These are phyloP conservation scores for Limnanthes douglasii DNA, from an alignment of 345 rosid genomes.

Conservation along the genomic window DNA sequence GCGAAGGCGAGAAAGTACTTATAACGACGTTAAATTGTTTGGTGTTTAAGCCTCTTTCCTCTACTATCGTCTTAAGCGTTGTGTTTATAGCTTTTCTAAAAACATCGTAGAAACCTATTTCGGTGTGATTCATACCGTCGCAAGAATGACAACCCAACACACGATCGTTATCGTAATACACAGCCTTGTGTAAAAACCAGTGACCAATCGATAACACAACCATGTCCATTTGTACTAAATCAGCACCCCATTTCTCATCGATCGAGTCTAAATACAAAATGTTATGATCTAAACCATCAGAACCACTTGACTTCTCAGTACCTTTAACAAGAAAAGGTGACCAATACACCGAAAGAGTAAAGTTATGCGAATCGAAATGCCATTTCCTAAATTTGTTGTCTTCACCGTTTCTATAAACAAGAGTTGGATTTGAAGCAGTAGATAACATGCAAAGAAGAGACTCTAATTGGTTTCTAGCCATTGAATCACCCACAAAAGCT, in stretches of 20 bases:
- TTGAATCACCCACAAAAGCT: slow-evolving; percentile 93
- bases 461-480: slow-evolving; percentile 94
- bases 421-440: slow-evolving; percentile 37
- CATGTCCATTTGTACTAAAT: slow-evolving; percentile 37
- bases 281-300: slow-evolving; percentile 55
- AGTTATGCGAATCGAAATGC: slow-evolving; percentile 47
- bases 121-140: slow-evolving; percentile 50
- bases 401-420: slow-evolving; percentile 50
- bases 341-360: slow-evolving; percentile 66
- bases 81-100: slow-evolving; percentile 65
- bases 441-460: slow-evolving; percentile 76
- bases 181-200: slow-evolving; percentile 91
- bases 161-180: slow-evolving; percentile 45
- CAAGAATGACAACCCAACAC: slow-evolving; percentile 83
- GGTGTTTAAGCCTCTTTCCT: slow-evolving; percentile 16
- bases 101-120: slow-evolving; percentile 64
- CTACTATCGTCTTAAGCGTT: slow-evolving; percentile 27
- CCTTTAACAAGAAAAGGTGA: slow-evolving; percentile 91
- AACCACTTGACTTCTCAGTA: slow-evolving; percentile 36
- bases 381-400: slow-evolving; percentile 71
- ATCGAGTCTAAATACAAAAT: slow-evolving; percentile 45
- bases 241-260: slow-evolving; percentile 74
- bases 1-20: slow-evolving; percentile 79
- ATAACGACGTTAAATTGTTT: slow-evolving; percentile 22
- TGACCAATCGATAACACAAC: slow-evolving; percentile 72